phyloP scores from a whole-genome alignment of 768 basidiomycete genomes.

The Cyathus striatus region DNA sequence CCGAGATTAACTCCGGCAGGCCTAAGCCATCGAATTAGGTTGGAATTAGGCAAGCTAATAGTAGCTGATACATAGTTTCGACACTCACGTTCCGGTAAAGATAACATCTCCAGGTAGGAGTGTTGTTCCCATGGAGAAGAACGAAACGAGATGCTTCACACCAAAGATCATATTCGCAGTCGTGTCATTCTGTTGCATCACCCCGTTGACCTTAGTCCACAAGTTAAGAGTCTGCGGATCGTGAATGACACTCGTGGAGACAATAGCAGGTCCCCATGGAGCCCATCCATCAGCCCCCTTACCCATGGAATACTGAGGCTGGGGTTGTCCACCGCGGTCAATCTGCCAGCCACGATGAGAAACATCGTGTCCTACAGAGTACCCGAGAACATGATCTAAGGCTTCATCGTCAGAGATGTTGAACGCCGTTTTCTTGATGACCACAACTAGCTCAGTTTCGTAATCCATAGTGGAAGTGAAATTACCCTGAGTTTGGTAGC shows the following conservation, averaged over 20 bases:
- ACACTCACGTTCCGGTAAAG: constrained; percentile 35
- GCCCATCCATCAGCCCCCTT: constrained; percentile 39
- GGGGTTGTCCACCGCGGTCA: constrained; percentile 33
- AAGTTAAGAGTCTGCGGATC: constrained; percentile 35
- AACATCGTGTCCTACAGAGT: constrained; percentile 34
- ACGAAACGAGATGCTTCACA: constrained; percentile 32
- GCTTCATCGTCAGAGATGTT: constrained; percentile 37
- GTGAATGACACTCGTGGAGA: constrained; percentile 28
- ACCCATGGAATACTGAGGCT: constrained; percentile 38
- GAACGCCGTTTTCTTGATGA: constrained; percentile 37
- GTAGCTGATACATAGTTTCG: not conserved
- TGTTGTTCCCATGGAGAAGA: constrained; percentile 41
- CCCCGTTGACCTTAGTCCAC: constrained; percentile 37
- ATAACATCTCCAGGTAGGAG: constrained; percentile 36
- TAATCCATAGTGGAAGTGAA: constrained; percentile 37
- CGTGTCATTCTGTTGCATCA: constrained; percentile 30
- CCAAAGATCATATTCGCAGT: constrained; percentile 38
- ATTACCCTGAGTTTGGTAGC: constrained; percentile 33
- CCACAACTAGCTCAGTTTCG: constrained; percentile 34
- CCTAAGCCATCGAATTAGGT: constrained; percentile 8
- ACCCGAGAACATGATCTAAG: constrained; percentile 35
- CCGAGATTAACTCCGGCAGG: constrained; percentile 30
- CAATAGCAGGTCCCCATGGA: constrained; percentile 34
- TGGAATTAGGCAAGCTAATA: not conserved
- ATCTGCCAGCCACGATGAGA: constrained; percentile 41